phyloP scores from a whole-genome alignment of 2,329 filamentous ascomycete species.

The Huntiella omanensis region DNA sequence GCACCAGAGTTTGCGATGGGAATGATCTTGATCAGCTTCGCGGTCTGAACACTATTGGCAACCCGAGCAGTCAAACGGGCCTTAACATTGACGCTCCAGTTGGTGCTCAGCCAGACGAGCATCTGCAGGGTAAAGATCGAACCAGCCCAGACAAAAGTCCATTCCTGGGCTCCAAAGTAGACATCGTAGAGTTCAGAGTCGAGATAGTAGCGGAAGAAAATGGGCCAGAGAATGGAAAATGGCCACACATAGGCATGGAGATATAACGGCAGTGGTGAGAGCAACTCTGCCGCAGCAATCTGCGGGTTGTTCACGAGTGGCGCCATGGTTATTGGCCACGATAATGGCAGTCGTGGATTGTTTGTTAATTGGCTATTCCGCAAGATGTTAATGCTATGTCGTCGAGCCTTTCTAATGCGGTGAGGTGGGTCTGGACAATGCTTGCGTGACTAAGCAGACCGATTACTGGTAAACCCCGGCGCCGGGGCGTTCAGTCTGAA shows the following conservation, averaged over 20 bases:
- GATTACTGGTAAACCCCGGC: too few species aligned
- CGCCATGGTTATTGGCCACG: slow-evolving; percentile 30
- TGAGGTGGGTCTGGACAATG: too few species aligned
- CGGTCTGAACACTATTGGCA: slow-evolving; percentile 51
- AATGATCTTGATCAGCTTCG: slow-evolving; percentile 79
- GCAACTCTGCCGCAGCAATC: slow-evolving; percentile 72
- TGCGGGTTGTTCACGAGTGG: slow-evolving; percentile 81
- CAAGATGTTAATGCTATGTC: too few species aligned
- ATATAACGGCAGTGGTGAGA: slow-evolving; percentile 65
- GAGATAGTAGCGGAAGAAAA: slow-evolving; percentile 78
- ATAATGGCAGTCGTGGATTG: background rate
- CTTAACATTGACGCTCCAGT: slow-evolving; percentile 86
- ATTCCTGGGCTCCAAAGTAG: slow-evolving; percentile 85
- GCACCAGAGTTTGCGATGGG: slow-evolving; percentile 76
- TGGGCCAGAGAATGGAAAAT: slow-evolving; percentile 77
- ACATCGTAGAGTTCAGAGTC: slow-evolving; percentile 68
- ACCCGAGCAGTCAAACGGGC: slow-evolving; percentile 62
- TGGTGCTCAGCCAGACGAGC: slow-evolving; percentile 83
- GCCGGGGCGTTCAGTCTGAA: too few species aligned
- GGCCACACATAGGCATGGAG: slow-evolving; percentile 87
- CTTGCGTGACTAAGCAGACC: too few species aligned
- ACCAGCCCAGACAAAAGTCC: slow-evolving; percentile 91
- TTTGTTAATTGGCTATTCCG: background rate
- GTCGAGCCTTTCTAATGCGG: too few species aligned
- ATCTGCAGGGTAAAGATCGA: slow-evolving; percentile 75